Base-by-base conservation (phyloP, 257 asterid species). In the Primulina tabacum region DNA sequence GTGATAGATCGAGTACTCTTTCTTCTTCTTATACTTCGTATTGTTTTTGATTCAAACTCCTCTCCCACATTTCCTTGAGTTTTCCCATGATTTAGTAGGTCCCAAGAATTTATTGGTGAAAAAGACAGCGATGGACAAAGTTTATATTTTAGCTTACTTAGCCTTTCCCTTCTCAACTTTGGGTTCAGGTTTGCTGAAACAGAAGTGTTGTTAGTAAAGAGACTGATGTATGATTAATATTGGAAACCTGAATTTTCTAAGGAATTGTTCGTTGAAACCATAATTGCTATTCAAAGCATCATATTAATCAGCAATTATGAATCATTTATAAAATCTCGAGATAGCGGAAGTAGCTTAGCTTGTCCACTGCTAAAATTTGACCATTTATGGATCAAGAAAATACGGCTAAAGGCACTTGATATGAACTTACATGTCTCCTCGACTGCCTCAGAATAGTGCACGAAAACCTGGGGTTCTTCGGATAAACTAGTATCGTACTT, bases 381-480 rank as follows among this genome's bases (percentile, higher is more conserved):
- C 67, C 21, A 17, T 21, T 0, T 34, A 34, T 29, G 10, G 40
- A 63, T 7, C 5, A 10, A 14, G 50, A 11, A 62, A 62, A 34
- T 29, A 43, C 3, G 16, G 43, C 33, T n/a, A 53, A 32, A 17
- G 5, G 9, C 30, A n/a, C 50, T 57, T 20, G 53, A 53, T 30
- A 29, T 55, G 56, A 50, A 72, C 82, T 59, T 71, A 78, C 82
- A 37, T 28, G 14, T 82, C 70, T 78, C 82, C 61, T 78, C 74
- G 29, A 60, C 69, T 16, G 60, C 82, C 64, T 73, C 68, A 16
- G 71, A 62, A 38, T 59, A 76, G 68, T 76, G 72, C 74, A 78
- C 43, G 69, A 67, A 57, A 21, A 21, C 24, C 24, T 21, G 24
- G 24, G 24, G 24, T 24, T 24, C 26, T 24, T 24, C 26, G 26